Percentiles rank a stretch among this genome's conserved stretches.
Conservation (phyloP, 306 rosid genomes). For the apple (Malus domestica) region ASM211411v1 NC_041798.1:27730001-27730500, state of each 20-base stretch:
- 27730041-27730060: slow-evolving; percentile 86
- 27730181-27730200: slow-evolving; percentile 97
- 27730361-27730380: neutral
- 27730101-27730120: slow-evolving; percentile 97
- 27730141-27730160: slow-evolving; percentile 97
- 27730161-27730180: slow-evolving; percentile 99
- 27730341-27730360: neutral
- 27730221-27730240: slow-evolving; percentile 65
- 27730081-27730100: slow-evolving; percentile 87
- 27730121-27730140: slow-evolving; percentile 95
- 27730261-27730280: neutral
- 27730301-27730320: neutral
- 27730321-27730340: neutral
- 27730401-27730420: slow-evolving; percentile 97
- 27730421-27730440: slow-evolving; percentile 98
- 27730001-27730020: slow-evolving; percentile 69
- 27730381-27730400: slow-evolving; percentile 93
- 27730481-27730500: slow-evolving; percentile 78
- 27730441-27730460: slow-evolving; percentile 95
- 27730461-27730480: slow-evolving; percentile 92
- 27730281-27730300: too few relatives aligned
- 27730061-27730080: slow-evolving; percentile 92
- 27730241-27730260: neutral
- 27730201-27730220: slow-evolving; percentile 86
- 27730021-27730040: slow-evolving; percentile 89